A percentile compares a stretch with the other conserved stretches of the same genome.
Conservation (phyloP, 2,329 filamentous ascomycete species). For the Ceratocystis papillata region DNA sequence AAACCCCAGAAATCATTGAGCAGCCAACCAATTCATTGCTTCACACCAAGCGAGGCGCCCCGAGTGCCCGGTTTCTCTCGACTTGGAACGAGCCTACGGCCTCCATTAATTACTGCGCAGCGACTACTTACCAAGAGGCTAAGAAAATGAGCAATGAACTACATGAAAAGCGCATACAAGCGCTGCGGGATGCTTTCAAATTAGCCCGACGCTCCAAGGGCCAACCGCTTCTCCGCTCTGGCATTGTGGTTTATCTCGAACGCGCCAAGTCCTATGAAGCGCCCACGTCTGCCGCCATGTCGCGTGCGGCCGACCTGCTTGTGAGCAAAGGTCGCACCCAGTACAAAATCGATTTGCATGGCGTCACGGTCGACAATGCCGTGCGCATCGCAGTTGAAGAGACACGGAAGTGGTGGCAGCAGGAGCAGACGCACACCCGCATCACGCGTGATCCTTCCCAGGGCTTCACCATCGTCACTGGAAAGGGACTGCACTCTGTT, state of each 20-base stretch:
- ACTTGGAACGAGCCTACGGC: not conserved
- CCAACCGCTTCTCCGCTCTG: slow-evolving; percentile 62
- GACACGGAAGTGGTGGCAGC: slow-evolving; percentile 62
- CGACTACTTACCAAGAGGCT: slow-evolving; percentile 11
- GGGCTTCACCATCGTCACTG: slow-evolving; percentile 71
- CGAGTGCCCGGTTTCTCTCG: not conserved
- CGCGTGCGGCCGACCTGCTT: slow-evolving; percentile 52
- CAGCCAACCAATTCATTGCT: not conserved
- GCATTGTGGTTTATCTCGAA: slow-evolving; percentile 63
- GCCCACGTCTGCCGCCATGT: slow-evolving; percentile 25
- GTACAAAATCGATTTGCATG: slow-evolving; percentile 65
- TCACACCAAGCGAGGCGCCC: slow-evolving; percentile 2
- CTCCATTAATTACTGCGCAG: not conserved
- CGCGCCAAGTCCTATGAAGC: slow-evolving; percentile 54
- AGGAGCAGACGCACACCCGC: slow-evolving; percentile 10
- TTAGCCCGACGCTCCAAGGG: slow-evolving; percentile 47
- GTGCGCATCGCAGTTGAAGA: slow-evolving; percentile 62
- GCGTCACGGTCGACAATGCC: slow-evolving; percentile 68
- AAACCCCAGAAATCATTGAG: slow-evolving; percentile 26
- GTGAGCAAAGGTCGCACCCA: slow-evolving; percentile 56
- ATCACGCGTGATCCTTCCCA: slow-evolving; percentile 35
- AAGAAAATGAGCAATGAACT: slow-evolving; percentile 5
- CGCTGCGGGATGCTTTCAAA: slow-evolving; percentile 33
- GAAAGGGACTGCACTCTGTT: slow-evolving; percentile 65
- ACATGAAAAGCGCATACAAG: slow-evolving; percentile 10